Evolutionary conservation across 768 basidiomycete species (phyloP).

Genomic region (Cystofilobasidium bisporidii): DNA sequence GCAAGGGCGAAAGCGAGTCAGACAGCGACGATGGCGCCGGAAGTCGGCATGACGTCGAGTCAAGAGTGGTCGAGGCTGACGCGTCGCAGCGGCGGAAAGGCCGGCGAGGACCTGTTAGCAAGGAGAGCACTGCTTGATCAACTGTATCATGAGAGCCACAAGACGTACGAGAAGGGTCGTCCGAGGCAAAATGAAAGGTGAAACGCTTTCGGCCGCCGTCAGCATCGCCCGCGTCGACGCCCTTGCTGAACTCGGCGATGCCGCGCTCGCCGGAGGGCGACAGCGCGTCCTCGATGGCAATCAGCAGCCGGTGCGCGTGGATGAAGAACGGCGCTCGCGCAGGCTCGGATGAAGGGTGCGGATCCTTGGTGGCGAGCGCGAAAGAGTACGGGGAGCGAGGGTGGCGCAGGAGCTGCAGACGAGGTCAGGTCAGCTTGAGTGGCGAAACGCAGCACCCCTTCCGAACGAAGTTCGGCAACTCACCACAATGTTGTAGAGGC

Average conservation of each 20-base stretch:
- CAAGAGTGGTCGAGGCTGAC: neutral
- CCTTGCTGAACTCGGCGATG: neutral
- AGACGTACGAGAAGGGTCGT: neutral
- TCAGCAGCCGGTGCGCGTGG: constrained; percentile 6
- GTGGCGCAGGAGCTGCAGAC: neutral
- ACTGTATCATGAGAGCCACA: neutral
- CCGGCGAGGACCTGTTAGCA: neutral
- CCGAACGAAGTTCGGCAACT: too few species aligned
- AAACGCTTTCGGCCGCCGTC: neutral
- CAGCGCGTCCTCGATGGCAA: neutral
- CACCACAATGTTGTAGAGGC: constrained; percentile 8
- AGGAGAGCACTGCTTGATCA: too few species aligned
- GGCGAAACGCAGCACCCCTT: neutral
- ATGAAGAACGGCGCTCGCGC: constrained; percentile 12
- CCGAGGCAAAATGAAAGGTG: neutral
- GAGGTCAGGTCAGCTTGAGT: neutral
- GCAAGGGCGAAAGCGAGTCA: neutral
- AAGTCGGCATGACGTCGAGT: neutral
- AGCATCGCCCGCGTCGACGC: neutral
- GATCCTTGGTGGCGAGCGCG: constrained; percentile 11
- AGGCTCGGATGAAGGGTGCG: constrained; percentile 4
- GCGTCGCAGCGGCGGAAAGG: neutral
- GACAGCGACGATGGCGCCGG: neutral
- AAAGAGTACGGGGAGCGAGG: constrained; percentile 8
- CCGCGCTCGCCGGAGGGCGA: neutral